Evolutionary conservation across 257 asterid species (phyloP).

Genomic region (Salvia rosmarinus): DNA sequence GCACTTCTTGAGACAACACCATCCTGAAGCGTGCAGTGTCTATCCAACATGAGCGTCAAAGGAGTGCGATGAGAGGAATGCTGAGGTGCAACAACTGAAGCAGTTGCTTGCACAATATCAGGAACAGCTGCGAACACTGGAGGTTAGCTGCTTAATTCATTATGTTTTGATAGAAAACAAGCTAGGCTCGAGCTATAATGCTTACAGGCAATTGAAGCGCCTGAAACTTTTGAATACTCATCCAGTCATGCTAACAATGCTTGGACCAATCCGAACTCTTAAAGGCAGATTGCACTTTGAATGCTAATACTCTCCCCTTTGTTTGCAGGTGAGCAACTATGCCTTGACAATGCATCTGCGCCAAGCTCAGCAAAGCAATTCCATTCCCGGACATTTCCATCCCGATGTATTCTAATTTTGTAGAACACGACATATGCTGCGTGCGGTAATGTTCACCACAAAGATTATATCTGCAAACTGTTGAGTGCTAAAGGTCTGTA

Average conservation of each 20-base stretch:
- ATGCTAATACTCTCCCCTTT: not conserved
- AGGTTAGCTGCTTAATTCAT: slow-evolving; percentile 46
- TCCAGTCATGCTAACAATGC: no score
- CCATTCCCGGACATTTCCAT: slow-evolving; percentile 59
- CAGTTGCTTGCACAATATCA: slow-evolving; percentile 67
- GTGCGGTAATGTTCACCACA: slow-evolving; percentile 13
- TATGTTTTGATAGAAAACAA: not conserved
- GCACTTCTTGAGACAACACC: slow-evolving; percentile 54
- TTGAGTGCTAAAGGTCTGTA: not conserved
- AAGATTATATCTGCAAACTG: not conserved
- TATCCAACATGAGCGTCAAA: slow-evolving; percentile 80
- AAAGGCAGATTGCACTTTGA: not conserved
- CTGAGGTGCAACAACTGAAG: slow-evolving; percentile 73
- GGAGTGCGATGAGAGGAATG: slow-evolving; percentile 66
- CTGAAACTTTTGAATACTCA: not conserved
- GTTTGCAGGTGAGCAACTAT: slow-evolving; percentile 73
- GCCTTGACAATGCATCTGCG: slow-evolving; percentile 67
- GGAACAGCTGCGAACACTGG: slow-evolving; percentile 71
- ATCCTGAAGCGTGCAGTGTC: slow-evolving; percentile 83
- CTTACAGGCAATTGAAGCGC: not conserved
- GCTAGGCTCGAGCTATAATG: not conserved
- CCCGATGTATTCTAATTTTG: slow-evolving; percentile 63
- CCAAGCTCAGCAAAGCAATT: slow-evolving; percentile 63
- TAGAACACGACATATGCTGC: not conserved
- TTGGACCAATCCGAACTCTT: not conserved